Evolutionary conservation across 805 yeast genomes (phyloP).

Genomic region (Barnettozyma pratensis): DNA sequence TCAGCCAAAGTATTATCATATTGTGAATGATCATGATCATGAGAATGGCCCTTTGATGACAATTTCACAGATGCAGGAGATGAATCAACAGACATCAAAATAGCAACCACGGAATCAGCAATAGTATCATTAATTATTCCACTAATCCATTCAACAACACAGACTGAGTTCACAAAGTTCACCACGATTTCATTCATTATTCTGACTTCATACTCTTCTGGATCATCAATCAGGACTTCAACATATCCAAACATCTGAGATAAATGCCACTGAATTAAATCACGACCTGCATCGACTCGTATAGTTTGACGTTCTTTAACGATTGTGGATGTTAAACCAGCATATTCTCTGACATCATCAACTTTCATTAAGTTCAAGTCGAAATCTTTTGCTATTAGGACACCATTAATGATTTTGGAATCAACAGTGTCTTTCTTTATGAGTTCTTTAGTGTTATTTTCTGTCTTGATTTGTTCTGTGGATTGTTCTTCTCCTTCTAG

Average conservation of each 20-base stretch:
- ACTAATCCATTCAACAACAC: slow-evolving; percentile 86
- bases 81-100: slow-evolving; percentile 85
- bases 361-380: slow-evolving; percentile 78
- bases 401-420: slow-evolving; percentile 62
- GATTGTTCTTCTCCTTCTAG: slow-evolving; percentile 34
- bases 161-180: slow-evolving; percentile 41
- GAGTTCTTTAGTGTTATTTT: background rate
- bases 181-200: slow-evolving; percentile 63
- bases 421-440: slow-evolving; percentile 20
- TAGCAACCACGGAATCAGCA: slow-evolving; percentile 91
- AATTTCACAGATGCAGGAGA: slow-evolving; percentile 92
- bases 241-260: slow-evolving; percentile 93
- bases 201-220: slow-evolving; percentile 42
- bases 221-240: slow-evolving; percentile 53
- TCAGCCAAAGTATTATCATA: slow-evolving; percentile 26
- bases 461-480: background rate
- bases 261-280: slow-evolving; percentile 81
- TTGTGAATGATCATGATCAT: slow-evolving; percentile 28
- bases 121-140: slow-evolving; percentile 85
- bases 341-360: slow-evolving; percentile 82
- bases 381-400: slow-evolving; percentile 86
- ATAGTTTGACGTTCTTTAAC: slow-evolving; percentile 79
- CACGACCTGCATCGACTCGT: slow-evolving; percentile 73
- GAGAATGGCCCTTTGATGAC: slow-evolving; percentile 56
- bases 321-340: slow-evolving; percentile 80